These are phyloP conservation scores for Dothiorella sarmentorum DNA, from an alignment of 2,329 filamentous ascomycete species.

Conservation along the genomic window DNA sequence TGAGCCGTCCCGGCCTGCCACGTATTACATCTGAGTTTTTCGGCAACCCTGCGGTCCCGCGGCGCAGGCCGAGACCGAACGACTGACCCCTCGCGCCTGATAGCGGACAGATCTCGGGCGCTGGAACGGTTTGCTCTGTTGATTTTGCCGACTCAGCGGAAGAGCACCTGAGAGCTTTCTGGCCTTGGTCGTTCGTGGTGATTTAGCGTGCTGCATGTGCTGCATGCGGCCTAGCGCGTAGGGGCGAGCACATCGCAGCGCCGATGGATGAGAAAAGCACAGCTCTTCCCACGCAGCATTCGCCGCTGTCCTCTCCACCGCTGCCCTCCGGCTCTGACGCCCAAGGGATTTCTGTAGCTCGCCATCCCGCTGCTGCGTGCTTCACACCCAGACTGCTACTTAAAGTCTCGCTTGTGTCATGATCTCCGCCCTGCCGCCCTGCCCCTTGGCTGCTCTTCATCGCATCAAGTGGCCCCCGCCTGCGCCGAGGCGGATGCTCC, in stretches of 20 bases:
- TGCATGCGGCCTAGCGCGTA: not conserved
- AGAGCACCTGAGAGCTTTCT: constrained; percentile 5
- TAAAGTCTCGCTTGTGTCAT: constrained; percentile 16
- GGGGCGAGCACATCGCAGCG: not conserved
- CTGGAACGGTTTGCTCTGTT: constrained; percentile 6
- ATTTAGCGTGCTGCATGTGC: constrained; percentile 14
- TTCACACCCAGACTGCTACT: not conserved
- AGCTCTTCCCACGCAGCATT: not conserved
- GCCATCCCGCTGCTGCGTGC: not conserved
- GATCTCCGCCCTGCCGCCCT: constrained; percentile 14
- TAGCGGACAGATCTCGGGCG: not conserved
- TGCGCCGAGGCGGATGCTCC: not conserved
- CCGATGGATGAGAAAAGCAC: constrained; percentile 5
- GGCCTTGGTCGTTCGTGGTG: constrained; percentile 6
- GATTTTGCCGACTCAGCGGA: not conserved
- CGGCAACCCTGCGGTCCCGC: constrained; percentile 3
- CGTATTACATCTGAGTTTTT: constrained; percentile 11
- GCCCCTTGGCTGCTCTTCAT: not conserved
- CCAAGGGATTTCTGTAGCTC: too few relatives aligned
- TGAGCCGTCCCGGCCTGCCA: constrained; percentile 13
- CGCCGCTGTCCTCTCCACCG: not conserved
- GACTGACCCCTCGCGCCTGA: constrained; percentile 9
- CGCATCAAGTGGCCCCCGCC: constrained; percentile 3
- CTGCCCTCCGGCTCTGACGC: not conserved
- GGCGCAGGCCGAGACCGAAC: constrained; percentile 8